Conservation (phyloP, 2,329 filamentous ascomycete species). For the Fusarium sp. region DNA sequence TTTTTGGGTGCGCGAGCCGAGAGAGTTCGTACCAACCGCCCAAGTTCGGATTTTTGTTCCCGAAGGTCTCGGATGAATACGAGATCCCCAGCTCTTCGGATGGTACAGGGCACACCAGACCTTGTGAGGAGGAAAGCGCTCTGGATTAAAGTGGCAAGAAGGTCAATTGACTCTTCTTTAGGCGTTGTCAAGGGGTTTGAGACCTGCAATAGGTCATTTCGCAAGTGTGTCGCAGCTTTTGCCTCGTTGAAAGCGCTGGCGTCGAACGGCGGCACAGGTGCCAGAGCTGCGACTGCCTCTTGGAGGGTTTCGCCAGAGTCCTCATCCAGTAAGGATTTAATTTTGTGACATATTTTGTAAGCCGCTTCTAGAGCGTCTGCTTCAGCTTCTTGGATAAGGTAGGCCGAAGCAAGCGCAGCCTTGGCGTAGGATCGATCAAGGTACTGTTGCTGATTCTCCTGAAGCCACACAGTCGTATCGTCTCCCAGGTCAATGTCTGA, state of each 20-base stretch:
- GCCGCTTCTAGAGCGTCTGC: constrained; percentile 72
- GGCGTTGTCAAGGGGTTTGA: constrained; percentile 78
- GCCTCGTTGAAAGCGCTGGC: constrained; percentile 34
- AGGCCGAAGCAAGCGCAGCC: constrained; percentile 77
- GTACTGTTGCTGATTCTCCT: constrained; percentile 72
- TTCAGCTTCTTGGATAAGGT: constrained; percentile 74
- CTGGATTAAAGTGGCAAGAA: constrained; percentile 76
- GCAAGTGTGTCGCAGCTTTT: constrained; percentile 52
- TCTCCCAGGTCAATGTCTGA: constrained; percentile 78
- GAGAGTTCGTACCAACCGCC: constrained; percentile 71
- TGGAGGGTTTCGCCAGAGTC: constrained; percentile 69
- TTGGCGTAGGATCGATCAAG: constrained; percentile 78
- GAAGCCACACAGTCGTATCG: constrained; percentile 70
- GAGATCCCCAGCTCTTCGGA: constrained; percentile 73
- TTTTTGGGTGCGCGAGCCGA: constrained; percentile 66
- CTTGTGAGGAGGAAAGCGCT: constrained; percentile 72
- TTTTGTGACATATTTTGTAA: constrained; percentile 72
- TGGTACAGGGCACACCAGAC: constrained; percentile 64
- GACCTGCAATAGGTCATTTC: constrained; percentile 67
- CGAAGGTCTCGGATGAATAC: constrained; percentile 74
- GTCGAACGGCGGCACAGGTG: constrained; percentile 55
- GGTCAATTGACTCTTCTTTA: constrained; percentile 66
- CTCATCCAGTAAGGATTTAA: constrained; percentile 70
- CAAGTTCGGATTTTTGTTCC: constrained; percentile 75
- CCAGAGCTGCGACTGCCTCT: constrained; percentile 63